Base-by-base conservation (phyloP, 495 filamentous ascomycete species). In the Neurospora sp. region DNA sequence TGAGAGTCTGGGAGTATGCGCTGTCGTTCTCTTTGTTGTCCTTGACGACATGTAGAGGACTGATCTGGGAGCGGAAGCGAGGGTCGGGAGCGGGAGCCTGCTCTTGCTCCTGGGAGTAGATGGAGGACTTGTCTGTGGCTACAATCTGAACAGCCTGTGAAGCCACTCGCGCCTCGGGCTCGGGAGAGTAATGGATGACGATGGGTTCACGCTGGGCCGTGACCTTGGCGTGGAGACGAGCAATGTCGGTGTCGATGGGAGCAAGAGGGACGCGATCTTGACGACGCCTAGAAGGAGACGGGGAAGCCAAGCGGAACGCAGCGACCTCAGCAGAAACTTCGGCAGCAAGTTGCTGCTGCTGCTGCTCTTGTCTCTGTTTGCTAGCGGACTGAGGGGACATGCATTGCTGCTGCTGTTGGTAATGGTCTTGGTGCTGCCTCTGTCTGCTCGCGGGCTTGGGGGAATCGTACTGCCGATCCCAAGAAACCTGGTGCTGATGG, bases 41-140 rank as follows among this genome's bases (percentile, higher is more conserved):
- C 72, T 78, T 79, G 35, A 69, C 68, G 42, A 79, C 68, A 16
- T 71, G 77, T 1, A 82, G 78, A 0, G 80, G 80, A 48, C 74
- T 77, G 65, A 80, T 59, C 27, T 65, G 53, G 27, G 53, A 65
- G 12, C 31, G 22, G 53, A 65, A 65, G 14, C 53, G 42, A 38
- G 59, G 18, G 71, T 70, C 4, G 70, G 72, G n/a, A 41, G 70
- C 5, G 20, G 59, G 9, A n/a, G 69, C 37, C 39, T 41, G 10
- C 14, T 42, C 37, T 20, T 72, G 16, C 20, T 81, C 76, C 35
- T 76, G 73, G 1, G 79, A 79, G 40, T 81, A 82, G 31, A 72
- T 31, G 20, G 79, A 81, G 7, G 76, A 75, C 38, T 31, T 48
- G 35, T 48, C 69, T n/a, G 39, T 38, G 20, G 40, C 39, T 3